Evolutionary conservation across 129 eudicot genomes (phyloP).

Genomic region (Heracleum sosnowskyi): DNA sequence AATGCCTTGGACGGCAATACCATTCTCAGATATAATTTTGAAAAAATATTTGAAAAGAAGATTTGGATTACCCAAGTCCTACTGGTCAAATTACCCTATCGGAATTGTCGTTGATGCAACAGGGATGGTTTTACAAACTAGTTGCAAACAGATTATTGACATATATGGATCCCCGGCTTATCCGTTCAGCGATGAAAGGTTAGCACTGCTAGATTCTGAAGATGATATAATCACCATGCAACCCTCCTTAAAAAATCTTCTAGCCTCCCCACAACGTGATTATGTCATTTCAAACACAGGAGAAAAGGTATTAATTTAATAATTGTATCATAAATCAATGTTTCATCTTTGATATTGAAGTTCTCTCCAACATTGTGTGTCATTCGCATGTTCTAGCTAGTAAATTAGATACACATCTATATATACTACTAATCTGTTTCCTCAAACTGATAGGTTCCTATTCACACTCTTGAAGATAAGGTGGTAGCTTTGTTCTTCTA

Average conservation of each 20-base stretch:
- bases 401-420: not conserved
- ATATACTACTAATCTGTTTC: not conserved
- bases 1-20: not conserved
- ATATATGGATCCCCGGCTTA: not conserved
- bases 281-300: not conserved
- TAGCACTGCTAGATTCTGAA: not conserved
- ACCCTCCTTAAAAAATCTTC: not conserved
- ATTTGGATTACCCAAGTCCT: not conserved
- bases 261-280: not conserved
- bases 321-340: not conserved
- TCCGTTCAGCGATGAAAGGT: not conserved
- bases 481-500: not conserved
- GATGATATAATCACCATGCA: not conserved
- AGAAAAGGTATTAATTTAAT: not conserved
- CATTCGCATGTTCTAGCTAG: not conserved
- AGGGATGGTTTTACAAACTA: not conserved
- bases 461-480: slow-evolving; percentile 4
- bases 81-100: not conserved
- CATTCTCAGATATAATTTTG: not conserved
- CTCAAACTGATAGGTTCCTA: not conserved
- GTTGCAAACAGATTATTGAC: not conserved
- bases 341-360: not conserved
- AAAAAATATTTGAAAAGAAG: not conserved
- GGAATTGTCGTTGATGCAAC: not conserved
- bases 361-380: not conserved